Conservation (phyloP, 495 filamentous ascomycete genomes). For the Glonium stellatum region DNA sequence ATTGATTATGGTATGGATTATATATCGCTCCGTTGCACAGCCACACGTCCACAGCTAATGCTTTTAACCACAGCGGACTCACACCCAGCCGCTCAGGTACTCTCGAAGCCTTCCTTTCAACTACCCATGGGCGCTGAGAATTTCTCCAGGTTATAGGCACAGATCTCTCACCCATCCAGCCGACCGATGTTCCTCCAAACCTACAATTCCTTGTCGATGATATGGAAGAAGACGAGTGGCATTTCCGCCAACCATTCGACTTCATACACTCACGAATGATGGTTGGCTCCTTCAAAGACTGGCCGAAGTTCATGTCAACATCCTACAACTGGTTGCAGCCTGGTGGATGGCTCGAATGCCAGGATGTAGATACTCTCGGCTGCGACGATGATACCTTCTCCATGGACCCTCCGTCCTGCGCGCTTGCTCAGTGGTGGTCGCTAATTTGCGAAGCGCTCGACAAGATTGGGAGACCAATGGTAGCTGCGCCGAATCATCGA, state of each 20-base stretch:
- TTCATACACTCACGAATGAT: conserved; percentile 22
- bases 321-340: conserved; percentile 12
- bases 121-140: not conserved
- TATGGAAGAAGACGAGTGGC: conserved; percentile 17
- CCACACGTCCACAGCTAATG: not conserved
- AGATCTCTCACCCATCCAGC: conserved; percentile 22
- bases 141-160: conserved; percentile 13
- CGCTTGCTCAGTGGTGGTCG: not conserved
- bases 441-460: not conserved
- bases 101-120: not conserved
- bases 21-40: not conserved
- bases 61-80: conserved; percentile 4
- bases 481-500: conserved; percentile 8
- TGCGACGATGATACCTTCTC: not conserved
- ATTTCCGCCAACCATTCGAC: conserved; percentile 13
- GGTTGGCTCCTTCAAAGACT: conserved; percentile 10
- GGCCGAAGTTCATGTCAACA: conserved; percentile 4
- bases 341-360: conserved; percentile 19
- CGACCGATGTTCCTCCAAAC: conserved; percentile 19
- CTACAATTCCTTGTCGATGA: conserved; percentile 21
- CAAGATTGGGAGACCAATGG: conserved; percentile 6
- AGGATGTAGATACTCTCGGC: conserved; percentile 9
- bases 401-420: not conserved
- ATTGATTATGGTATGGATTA: conserved; percentile 15
- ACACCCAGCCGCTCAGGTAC: conserved; percentile 2